These are phyloP conservation scores for Camptophora hylomeconis DNA, from an alignment of 2,329 filamentous ascomycete species.

Conservation along the genomic window DNA sequence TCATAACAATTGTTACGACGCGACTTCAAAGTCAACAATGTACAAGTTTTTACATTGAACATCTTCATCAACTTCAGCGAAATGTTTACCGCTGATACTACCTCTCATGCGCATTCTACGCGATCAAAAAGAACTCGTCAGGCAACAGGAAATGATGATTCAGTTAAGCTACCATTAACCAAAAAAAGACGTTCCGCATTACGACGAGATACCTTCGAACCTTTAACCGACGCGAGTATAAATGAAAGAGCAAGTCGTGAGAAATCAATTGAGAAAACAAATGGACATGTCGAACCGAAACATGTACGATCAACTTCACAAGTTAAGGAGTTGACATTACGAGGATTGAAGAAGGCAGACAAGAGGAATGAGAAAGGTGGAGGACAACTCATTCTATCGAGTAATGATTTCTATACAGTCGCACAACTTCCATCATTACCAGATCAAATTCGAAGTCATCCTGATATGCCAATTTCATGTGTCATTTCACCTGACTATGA, in stretches of 20 bases:
- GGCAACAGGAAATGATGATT: slow-evolving; percentile 28
- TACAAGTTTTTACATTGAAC: too few relatives aligned
- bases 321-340: slow-evolving; percentile 24
- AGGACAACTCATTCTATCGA: slow-evolving; percentile 39
- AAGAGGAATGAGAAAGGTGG: slow-evolving; percentile 20
- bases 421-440: slow-evolving; percentile 75
- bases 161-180: slow-evolving; percentile 30
- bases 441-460: slow-evolving; percentile 56
- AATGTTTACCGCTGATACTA: slow-evolving; percentile 19
- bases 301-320: slow-evolving; percentile 10
- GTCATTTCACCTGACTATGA: slow-evolving; percentile 51
- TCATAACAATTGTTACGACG: too few relatives aligned
- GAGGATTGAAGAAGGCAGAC: slow-evolving; percentile 26
- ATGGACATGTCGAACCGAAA: slow-evolving; percentile 11
- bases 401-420: slow-evolving; percentile 72
- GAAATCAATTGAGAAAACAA: slow-evolving; percentile 12
- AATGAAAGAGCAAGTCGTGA: slow-evolving; percentile 17
- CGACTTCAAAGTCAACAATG: too few relatives aligned
- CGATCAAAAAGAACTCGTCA: slow-evolving; percentile 20
- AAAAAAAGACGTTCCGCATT: slow-evolving; percentile 35
- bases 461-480: slow-evolving; percentile 45
- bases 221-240: slow-evolving; percentile 14
- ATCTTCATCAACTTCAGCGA: too few relatives aligned
- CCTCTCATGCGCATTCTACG: slow-evolving; percentile 12
- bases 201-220: slow-evolving; percentile 23